Conservation (phyloP, 2,329 filamentous ascomycete genomes). For the Diplodia intermedia region DNA sequence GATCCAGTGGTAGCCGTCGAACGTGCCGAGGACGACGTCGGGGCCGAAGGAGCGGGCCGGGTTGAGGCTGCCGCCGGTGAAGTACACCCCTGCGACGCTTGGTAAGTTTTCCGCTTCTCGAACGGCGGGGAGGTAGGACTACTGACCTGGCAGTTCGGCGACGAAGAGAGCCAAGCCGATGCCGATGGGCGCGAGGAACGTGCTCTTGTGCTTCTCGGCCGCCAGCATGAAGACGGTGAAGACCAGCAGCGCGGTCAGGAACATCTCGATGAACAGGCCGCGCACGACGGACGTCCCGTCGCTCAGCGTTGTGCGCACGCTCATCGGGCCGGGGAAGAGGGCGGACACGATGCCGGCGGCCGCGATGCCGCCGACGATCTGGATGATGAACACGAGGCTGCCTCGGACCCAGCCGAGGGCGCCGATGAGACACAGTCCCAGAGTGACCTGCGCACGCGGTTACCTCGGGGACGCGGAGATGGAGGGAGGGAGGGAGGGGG, state of each 20-base stretch:
- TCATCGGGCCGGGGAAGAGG: slow-evolving; percentile 41
- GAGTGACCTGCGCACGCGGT: slow-evolving; percentile 40
- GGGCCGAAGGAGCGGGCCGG: slow-evolving; percentile 56
- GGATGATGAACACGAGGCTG: slow-evolving; percentile 44
- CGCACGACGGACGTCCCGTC: slow-evolving; percentile 42
- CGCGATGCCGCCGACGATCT: slow-evolving; percentile 38
- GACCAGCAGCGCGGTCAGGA: slow-evolving; percentile 49
- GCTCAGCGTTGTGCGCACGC: slow-evolving; percentile 45
- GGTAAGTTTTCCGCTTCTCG: background rate
- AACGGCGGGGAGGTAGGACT: background rate
- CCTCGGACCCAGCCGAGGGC: slow-evolving; percentile 41
- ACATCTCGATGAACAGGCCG: slow-evolving; percentile 51
- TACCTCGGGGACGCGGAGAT: slow-evolving; percentile 36
- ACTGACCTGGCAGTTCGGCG: slow-evolving; percentile 25
- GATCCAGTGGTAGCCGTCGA: slow-evolving; percentile 55
- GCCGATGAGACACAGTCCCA: slow-evolving; percentile 47
- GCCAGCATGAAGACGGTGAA: slow-evolving; percentile 47
- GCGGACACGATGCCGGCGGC: slow-evolving; percentile 42
- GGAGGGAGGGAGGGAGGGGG: slow-evolving; percentile 36
- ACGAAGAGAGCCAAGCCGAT: slow-evolving; percentile 40
- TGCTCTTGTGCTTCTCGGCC: slow-evolving; percentile 43
- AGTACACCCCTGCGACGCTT: slow-evolving; percentile 44
- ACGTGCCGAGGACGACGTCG: slow-evolving; percentile 49
- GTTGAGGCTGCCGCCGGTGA: slow-evolving; percentile 55
- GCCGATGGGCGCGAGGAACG: slow-evolving; percentile 38